phyloP scores from a whole-genome alignment of 2,329 filamentous ascomycete genomes.

The Akanthomyces dipterigenus region DNA sequence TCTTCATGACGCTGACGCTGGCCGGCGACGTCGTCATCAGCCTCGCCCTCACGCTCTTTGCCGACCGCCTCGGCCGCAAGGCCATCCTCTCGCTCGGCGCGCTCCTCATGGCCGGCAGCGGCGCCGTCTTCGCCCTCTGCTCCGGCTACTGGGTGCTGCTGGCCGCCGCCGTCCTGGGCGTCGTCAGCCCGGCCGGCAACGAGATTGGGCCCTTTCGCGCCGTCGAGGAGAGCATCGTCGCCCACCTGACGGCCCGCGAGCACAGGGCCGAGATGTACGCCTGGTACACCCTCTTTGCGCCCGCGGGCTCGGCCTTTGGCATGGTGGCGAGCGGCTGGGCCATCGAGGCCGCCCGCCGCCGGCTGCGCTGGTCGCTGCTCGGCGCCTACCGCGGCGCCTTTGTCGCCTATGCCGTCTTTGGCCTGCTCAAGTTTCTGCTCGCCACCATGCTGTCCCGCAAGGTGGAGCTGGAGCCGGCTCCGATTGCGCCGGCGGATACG shows the following conservation, averaged over 20 bases:
- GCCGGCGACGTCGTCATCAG: constrained; percentile 53
- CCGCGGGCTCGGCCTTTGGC: constrained; percentile 54
- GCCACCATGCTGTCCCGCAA: constrained; percentile 41
- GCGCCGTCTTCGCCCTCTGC: constrained; percentile 45
- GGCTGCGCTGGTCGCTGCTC: constrained; percentile 35
- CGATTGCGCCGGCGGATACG: background rate
- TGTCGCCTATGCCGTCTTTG: constrained; percentile 48
- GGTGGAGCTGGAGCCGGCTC: constrained; percentile 32
- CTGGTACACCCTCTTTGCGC: constrained; percentile 55
- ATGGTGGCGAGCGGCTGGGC: constrained; percentile 54
- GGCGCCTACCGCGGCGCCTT: constrained; percentile 51
- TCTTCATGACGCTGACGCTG: constrained; percentile 61
- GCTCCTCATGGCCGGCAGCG: constrained; percentile 48
- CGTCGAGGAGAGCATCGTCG: constrained; percentile 54
- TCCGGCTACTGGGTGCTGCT: constrained; percentile 53
- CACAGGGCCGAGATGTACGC: constrained; percentile 51
- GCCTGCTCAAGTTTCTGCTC: constrained; percentile 49
- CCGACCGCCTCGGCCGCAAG: constrained; percentile 50
- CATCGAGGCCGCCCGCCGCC: constrained; percentile 41
- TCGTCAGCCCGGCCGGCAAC: constrained; percentile 57
- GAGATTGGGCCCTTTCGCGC: constrained; percentile 59
- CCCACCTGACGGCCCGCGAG: constrained; percentile 43
- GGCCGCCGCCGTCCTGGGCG: constrained; percentile 50
- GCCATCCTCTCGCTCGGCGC: constrained; percentile 48
- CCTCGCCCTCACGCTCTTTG: constrained; percentile 50